phyloP scores from a whole-genome alignment of 208 protist genomes.

The Acanthamoeba culbertsoni region DNA sequence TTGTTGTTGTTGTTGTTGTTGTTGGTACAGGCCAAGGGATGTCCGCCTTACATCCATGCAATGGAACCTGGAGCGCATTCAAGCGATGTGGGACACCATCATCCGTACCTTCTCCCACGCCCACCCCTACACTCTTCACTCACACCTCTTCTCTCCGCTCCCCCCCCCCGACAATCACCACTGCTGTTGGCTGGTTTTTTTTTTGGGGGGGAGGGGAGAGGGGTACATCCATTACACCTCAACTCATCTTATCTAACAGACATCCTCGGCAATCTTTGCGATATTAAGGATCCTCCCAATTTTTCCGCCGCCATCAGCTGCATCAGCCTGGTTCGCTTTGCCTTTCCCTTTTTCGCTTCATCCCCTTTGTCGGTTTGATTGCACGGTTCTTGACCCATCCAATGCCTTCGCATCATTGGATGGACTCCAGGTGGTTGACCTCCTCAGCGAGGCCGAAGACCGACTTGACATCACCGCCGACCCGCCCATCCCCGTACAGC shows the following conservation, averaged over 20 bases:
- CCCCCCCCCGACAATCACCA: too few species aligned
- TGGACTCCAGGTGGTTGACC: not conserved
- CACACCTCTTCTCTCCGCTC: not conserved
- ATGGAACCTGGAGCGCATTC: not conserved
- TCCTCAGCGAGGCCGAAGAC: slow-evolving; percentile 40
- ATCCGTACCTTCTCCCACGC: not conserved
- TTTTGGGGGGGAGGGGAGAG: not conserved
- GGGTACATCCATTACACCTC: not conserved
- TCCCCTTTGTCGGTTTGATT: not conserved
- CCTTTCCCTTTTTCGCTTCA: not conserved
- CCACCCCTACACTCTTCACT: too few species aligned
- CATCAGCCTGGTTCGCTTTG: not conserved
- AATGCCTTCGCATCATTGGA: not conserved
- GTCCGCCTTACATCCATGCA: not conserved
- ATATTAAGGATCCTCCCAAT: slow-evolving; percentile 50
- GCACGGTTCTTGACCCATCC: not conserved
- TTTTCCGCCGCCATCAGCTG: slow-evolving; percentile 32
- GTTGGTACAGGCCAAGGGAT: not conserved
- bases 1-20: not conserved
- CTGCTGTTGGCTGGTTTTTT: not conserved
- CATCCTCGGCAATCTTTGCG: slow-evolving; percentile 53
- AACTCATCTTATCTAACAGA: not conserved
- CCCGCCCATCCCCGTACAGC: slow-evolving; percentile 17
- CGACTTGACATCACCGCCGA: slow-evolving; percentile 12
- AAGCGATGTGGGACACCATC: slow-evolving; percentile 43